A percentile compares a stretch with the other conserved stretches of the same genome.
Evolutionary conservation across 768 basidiomycete species (phyloP).

Genomic region (Hortiboletus campestris): DNA sequence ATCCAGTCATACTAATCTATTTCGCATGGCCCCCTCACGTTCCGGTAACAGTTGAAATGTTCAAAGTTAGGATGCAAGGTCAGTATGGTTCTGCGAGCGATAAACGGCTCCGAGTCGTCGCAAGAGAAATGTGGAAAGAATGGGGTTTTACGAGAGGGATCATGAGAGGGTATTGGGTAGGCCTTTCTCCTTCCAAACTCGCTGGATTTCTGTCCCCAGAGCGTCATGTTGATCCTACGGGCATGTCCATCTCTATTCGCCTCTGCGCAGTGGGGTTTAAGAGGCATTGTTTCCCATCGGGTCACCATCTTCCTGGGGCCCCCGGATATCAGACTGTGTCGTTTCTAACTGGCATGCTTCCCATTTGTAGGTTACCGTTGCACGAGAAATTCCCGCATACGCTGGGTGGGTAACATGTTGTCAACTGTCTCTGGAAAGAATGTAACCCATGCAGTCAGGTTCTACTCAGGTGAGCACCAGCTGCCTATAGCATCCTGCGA

Average conservation of each 20-base stretch:
- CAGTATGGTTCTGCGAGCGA: conserved; percentile 84
- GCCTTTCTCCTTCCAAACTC: conserved; percentile 12
- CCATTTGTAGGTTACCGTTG: conserved; percentile 70
- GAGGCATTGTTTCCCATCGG: not conserved
- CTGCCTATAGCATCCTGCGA: not conserved
- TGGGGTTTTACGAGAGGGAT: conserved; percentile 87
- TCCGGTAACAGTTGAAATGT: conserved; percentile 78
- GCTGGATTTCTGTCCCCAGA: not conserved
- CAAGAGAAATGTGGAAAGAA: conserved; percentile 78
- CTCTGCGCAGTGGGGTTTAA: not conserved
- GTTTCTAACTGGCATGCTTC: not conserved
- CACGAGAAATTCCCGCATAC: conserved; percentile 94
- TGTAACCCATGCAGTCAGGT: conserved; percentile 39
- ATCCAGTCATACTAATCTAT: not conserved
- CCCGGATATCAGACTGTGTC: not conserved
- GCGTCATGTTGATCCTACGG: not conserved
- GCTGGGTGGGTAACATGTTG: conserved; percentile 51
- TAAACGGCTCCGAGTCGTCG: conserved; percentile 70
- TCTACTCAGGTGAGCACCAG: conserved; percentile 54
- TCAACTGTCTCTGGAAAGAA: not conserved
- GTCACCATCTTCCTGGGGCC: not conserved
- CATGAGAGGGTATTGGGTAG: conserved; percentile 97
- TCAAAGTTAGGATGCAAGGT: conserved; percentile 97
- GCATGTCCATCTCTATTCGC: not conserved
- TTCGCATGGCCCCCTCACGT: not conserved